Evolutionary conservation across 805 yeast species (phyloP).

Genomic region (Jamesozyma spencerorum): DNA sequence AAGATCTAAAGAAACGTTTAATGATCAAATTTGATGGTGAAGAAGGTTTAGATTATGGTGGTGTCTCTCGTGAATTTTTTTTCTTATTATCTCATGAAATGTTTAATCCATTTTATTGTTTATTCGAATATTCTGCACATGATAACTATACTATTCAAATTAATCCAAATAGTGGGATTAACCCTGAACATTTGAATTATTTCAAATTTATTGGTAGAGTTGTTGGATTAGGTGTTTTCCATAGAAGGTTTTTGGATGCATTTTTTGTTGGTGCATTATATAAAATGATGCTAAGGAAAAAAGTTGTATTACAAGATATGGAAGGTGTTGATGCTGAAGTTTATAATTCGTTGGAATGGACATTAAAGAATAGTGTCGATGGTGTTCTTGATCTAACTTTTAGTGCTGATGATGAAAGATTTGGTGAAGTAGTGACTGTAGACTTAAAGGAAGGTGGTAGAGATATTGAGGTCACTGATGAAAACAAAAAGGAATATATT

Average conservation of each 20-base stretch:
- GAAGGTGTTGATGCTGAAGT: constrained; percentile 98
- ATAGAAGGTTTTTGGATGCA: constrained; percentile 93
- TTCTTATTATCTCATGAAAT: constrained; percentile 93
- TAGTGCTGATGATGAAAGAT: constrained; percentile 83
- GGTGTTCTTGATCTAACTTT: constrained; percentile 82
- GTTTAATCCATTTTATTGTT: constrained; percentile 96
- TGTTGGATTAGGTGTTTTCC: constrained; percentile 97
- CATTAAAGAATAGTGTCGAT: constrained; percentile 87
- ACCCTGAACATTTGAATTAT: constrained; percentile 95
- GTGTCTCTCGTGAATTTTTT: constrained; percentile 97
- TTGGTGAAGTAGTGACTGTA: constrained; percentile 83
- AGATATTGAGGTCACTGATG: constrained; percentile 86
- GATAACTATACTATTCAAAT: constrained; percentile 97
- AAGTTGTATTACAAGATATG: constrained; percentile 92
- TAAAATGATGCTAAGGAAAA: constrained; percentile 93
- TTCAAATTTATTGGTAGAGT: constrained; percentile 98
- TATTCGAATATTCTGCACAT: constrained; percentile 94
- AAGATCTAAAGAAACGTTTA: constrained; percentile 90
- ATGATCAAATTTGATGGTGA: constrained; percentile 99
- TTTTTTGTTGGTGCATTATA: constrained; percentile 97
- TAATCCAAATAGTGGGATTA: constrained; percentile 92
- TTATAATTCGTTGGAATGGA: constrained; percentile 91
- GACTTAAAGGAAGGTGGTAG: constrained; percentile 87
- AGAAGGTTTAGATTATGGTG: constrained; percentile 99
- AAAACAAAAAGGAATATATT: constrained; percentile 89